These are phyloP conservation scores for Acorus calamus DNA, from an alignment of 106 monocot species.

Conservation along the genomic window DNA sequence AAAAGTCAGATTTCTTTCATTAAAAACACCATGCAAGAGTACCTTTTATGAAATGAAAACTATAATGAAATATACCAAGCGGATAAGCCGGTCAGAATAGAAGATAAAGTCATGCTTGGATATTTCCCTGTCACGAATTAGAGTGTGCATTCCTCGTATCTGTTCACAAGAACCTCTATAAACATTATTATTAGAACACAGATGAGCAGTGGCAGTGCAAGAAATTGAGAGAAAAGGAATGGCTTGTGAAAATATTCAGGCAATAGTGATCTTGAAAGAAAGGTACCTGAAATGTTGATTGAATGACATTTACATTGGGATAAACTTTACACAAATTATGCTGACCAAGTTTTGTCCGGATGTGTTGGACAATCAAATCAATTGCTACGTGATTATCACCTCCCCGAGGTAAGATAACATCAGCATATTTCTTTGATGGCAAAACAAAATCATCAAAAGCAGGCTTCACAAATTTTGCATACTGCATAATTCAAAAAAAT, in stretches of 20 bases:
- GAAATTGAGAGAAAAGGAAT: background rate
- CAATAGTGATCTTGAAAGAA: background rate
- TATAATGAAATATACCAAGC: conserved; percentile 53
- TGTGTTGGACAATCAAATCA: conserved; percentile 94
- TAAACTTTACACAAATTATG: conserved; percentile 95
- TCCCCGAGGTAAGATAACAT: conserved; percentile 96
- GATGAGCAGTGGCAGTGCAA: background rate
- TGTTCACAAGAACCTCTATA: conserved; percentile 26
- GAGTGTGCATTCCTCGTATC: conserved; percentile 99
- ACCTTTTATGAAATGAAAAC: background rate
- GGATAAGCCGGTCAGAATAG: conserved; percentile 95
- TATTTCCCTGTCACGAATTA: conserved; percentile 86
- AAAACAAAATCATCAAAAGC: conserved; percentile 94
- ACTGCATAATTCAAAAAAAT: conserved; percentile 29
- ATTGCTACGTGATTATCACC: conserved; percentile 94
- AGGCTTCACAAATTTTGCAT: conserved; percentile 89
- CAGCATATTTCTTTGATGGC: conserved; percentile 94
- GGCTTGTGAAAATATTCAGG: no score
- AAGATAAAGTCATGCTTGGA: conserved; percentile 98
- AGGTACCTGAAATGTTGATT: conserved; percentile 86
- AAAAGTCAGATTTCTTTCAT: background rate
- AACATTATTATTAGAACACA: conserved; percentile 6
- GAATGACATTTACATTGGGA: conserved; percentile 67
- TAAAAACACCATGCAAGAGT: background rate
- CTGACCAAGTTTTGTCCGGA: conserved; percentile 82